Evolutionary conservation across 768 basidiomycete species (phyloP).

Genomic region (Hortiboletus campestris): DNA sequence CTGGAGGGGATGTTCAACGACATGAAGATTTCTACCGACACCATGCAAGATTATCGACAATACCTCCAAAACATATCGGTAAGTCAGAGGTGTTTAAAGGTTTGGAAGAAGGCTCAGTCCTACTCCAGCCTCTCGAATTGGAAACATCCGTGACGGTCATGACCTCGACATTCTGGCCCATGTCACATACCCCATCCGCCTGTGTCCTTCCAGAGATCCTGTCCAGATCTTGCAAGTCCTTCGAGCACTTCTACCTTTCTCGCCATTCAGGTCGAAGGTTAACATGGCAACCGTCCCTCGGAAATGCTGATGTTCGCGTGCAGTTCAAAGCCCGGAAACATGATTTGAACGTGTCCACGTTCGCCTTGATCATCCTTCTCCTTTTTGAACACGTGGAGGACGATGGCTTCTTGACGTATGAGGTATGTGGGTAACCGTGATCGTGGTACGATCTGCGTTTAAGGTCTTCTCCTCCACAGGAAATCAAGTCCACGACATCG

Average conservation of each 20-base stretch:
- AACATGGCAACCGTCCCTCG: slow-evolving; percentile 89
- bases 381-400: slow-evolving; percentile 76
- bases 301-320: slow-evolving; percentile 85
- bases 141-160: slow-evolving; percentile 89
- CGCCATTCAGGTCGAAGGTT: slow-evolving; percentile 87
- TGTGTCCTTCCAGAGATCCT: slow-evolving; percentile 72
- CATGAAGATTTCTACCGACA: slow-evolving; percentile 85
- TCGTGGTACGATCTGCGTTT: background rate
- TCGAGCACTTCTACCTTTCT: slow-evolving; percentile 86
- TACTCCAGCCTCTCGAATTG: slow-evolving; percentile 61
- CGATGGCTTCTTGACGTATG: slow-evolving; percentile 71
- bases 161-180: slow-evolving; percentile 97
- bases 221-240: slow-evolving; percentile 64
- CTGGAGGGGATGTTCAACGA: slow-evolving; percentile 99
- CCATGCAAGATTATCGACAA: slow-evolving; percentile 69
- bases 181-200: slow-evolving; percentile 57
- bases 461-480: slow-evolving; percentile 45
- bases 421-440: slow-evolving; percentile 43
- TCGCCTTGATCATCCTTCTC: slow-evolving; percentile 81
- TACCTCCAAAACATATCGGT: slow-evolving; percentile 62
- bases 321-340: slow-evolving; percentile 77
- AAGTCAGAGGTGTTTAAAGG: slow-evolving; percentile 24
- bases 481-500: slow-evolving; percentile 72
- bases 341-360: slow-evolving; percentile 91
- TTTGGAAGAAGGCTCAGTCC: slow-evolving; percentile 9